phyloP scores from a whole-genome alignment of 176 grass and related monocot species.

The Aechmea fasciata region DNA sequence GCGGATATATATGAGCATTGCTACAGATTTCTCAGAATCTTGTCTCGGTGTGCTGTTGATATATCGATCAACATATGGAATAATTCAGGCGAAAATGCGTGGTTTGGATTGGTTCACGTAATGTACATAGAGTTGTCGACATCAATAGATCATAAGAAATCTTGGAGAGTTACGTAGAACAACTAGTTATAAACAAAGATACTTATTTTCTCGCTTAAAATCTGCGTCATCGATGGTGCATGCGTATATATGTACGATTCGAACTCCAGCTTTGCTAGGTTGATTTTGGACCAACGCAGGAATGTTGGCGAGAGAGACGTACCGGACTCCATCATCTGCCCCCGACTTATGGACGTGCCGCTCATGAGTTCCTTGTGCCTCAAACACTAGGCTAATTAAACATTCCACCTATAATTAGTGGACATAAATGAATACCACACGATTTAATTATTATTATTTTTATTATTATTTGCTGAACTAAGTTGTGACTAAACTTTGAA shows the following conservation, averaged over 20 bases:
- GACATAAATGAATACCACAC: not conserved
- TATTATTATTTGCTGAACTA: not conserved
- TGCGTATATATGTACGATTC: too few relatives aligned
- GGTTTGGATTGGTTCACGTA: too few relatives aligned
- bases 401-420: not conserved
- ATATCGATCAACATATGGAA: too few relatives aligned
- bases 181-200: too few relatives aligned
- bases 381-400: not conserved
- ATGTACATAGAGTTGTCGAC: too few relatives aligned
- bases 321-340: not conserved
- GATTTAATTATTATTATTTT: not conserved
- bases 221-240: not conserved
- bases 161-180: too few relatives aligned
- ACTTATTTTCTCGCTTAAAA: not conserved
- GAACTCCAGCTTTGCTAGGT: not conserved
- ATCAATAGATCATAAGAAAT: too few relatives aligned
- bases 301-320: slow-evolving; percentile 7
- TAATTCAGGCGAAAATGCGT: too few relatives aligned
- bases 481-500: not conserved
- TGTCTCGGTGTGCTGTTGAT: too few relatives aligned
- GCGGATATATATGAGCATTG: too few relatives aligned
- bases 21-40: too few relatives aligned
- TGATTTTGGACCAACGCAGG: not conserved
- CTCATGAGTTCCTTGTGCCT: slow-evolving; percentile 6
- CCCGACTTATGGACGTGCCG: not conserved